Conservation (phyloP, 495 filamentous ascomycete genomes). For the Trichoderma asperelloides region DNA sequence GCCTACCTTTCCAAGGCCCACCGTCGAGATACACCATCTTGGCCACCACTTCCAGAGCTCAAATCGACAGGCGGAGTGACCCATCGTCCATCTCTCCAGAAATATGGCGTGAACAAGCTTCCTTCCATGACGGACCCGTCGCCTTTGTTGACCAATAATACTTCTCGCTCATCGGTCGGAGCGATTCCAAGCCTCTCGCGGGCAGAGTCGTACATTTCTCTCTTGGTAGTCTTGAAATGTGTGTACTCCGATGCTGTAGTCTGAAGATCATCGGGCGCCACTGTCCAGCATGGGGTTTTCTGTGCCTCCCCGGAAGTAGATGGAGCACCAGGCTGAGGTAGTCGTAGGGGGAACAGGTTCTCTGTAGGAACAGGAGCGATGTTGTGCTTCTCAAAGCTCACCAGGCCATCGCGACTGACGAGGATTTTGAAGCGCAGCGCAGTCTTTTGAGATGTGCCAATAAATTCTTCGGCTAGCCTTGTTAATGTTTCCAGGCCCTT, state of each 20-base stretch:
- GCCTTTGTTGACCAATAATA: constrained; percentile 57
- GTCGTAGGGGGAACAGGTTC: constrained; percentile 45
- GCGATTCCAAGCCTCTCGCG: constrained; percentile 49
- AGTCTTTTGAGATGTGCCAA: constrained; percentile 15
- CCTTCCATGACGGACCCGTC: constrained; percentile 75
- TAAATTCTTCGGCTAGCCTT: constrained; percentile 14
- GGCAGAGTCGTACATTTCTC: constrained; percentile 57
- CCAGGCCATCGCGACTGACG: constrained; percentile 38
- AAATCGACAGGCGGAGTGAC: constrained; percentile 47
- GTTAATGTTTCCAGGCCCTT: constrained; percentile 29
- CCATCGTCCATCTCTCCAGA: constrained; percentile 60
- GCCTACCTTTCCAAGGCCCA: constrained; percentile 59
- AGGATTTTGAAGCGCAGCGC: constrained; percentile 44
- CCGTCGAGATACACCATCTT: constrained; percentile 70
- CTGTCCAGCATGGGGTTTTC: constrained; percentile 26
- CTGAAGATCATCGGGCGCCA: constrained; percentile 47
- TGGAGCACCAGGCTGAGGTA: constrained; percentile 21
- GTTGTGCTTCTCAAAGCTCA: constrained; percentile 41
- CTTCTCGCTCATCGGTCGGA: constrained; percentile 50
- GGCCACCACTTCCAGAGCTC: constrained; percentile 55
- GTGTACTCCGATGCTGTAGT: constrained; percentile 56
- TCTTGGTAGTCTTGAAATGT: constrained; percentile 64
- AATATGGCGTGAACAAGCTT: constrained; percentile 70
- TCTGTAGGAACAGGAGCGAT: constrained; percentile 38
- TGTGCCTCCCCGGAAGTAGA: constrained; percentile 14